A percentile compares a stretch with the other conserved stretches of the same genome.
These are phyloP conservation scores for Bothriochloa decipiens DNA, from an alignment of 176 grass and related monocot genomes.

Conservation along the genomic window DNA sequence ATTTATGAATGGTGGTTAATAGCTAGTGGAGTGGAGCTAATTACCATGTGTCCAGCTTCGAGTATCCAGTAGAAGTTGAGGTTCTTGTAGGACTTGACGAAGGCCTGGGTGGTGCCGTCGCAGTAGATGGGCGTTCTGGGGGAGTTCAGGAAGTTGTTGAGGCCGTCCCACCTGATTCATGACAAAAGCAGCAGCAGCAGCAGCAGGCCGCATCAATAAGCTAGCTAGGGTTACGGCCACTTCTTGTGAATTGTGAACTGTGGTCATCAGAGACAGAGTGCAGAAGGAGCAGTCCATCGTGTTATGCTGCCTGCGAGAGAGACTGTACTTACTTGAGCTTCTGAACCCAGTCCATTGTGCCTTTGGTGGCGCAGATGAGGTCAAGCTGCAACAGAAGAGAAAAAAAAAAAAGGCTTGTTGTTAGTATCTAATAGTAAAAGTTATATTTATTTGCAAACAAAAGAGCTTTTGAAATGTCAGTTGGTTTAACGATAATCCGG, in stretches of 20 bases:
- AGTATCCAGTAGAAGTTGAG: conserved; percentile 91
- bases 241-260: neutral
- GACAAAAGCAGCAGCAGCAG: neutral
- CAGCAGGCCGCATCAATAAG: neutral
- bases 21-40: no score
- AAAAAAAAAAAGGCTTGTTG: neutral
- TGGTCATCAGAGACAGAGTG: neutral
- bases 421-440: neutral
- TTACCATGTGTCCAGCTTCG: conserved; percentile 88
- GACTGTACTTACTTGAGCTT: conserved; percentile 68
- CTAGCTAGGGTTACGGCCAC: no score
- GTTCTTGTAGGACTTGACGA: conserved; percentile 82
- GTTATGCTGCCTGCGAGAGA: neutral
- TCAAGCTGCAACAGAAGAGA: conserved; percentile 49
- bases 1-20: neutral
- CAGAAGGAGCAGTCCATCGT: neutral
- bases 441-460: neutral
- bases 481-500: neutral
- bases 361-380: conserved; percentile 87
- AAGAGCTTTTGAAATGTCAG: neutral
- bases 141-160: conserved; percentile 54
- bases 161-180: conserved; percentile 66
- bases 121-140: conserved; percentile 64
- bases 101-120: conserved; percentile 70
- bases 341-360: conserved; percentile 71